Percentiles rank a stretch among this genome's conserved stretches.
phyloP scores from a whole-genome alignment of 345 rosid genomes.

The Bruguiera parviflora region DNA sequence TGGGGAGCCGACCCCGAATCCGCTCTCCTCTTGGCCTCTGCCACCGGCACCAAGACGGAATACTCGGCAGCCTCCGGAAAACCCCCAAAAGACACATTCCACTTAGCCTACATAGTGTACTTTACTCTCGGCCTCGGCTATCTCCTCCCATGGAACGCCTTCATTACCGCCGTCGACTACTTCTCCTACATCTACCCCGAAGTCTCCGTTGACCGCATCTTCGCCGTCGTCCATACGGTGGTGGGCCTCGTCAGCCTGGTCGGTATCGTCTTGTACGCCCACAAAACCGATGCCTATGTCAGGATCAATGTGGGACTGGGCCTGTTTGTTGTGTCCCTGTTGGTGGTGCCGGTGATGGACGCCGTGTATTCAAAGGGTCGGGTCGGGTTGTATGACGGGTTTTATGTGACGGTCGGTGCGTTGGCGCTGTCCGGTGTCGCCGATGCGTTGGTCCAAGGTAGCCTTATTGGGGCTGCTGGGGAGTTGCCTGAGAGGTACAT shows the following conservation, averaged over 20 bases:
- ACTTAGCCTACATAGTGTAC: slow-evolving; percentile 81
- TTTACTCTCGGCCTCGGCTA: slow-evolving; percentile 77
- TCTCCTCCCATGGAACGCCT: slow-evolving; percentile 98
- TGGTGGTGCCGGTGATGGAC: slow-evolving; percentile 77
- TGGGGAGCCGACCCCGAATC: slow-evolving; percentile 49
- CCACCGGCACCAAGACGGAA: slow-evolving; percentile 5
- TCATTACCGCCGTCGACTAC: slow-evolving; percentile 98
- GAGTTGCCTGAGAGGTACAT: slow-evolving; percentile 88
- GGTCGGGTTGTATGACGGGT: slow-evolving; percentile 68
- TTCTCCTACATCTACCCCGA: slow-evolving; percentile 89
- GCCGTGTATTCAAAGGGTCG: slow-evolving; percentile 65
- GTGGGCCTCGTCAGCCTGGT: slow-evolving; percentile 54
- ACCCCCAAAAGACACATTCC: slow-evolving; percentile 58
- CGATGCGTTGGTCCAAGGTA: slow-evolving; percentile 89
- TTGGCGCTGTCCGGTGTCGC: slow-evolving; percentile 62
- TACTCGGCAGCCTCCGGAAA: slow-evolving; percentile 17
- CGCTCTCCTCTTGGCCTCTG: slow-evolving; percentile 37
- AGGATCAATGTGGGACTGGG: slow-evolving; percentile 75
- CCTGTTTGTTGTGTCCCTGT: slow-evolving; percentile 52
- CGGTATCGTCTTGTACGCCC: slow-evolving; percentile 58
- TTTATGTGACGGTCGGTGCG: slow-evolving; percentile 55
- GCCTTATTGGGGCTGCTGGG: slow-evolving; percentile 84
- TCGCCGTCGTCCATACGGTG: slow-evolving; percentile 76
- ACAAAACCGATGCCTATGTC: slow-evolving; percentile 58
- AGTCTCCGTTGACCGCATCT: slow-evolving; percentile 80